Conservation (phyloP, 1,284 basidiomycete genomes). For the Rhodotorula sp. region DNA sequence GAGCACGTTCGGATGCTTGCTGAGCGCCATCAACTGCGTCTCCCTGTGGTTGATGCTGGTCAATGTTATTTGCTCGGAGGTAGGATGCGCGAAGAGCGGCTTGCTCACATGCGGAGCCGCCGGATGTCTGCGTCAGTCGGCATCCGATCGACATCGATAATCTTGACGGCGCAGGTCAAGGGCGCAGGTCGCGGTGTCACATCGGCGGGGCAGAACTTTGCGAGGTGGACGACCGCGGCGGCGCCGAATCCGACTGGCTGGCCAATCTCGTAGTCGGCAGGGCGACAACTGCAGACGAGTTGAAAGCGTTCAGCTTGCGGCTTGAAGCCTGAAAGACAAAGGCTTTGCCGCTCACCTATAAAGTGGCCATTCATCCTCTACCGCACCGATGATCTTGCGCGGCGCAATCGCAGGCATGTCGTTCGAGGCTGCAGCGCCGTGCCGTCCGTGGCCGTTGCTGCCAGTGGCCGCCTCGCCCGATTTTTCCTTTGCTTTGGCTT, state of each 20-base stretch:
- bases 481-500: too few species aligned
- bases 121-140: constrained; percentile 41
- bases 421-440: background rate
- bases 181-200: constrained; percentile 51
- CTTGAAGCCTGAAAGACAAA: background rate
- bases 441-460: too few species aligned
- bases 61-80: background rate
- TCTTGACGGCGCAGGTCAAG: constrained; percentile 51
- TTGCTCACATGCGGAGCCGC: constrained; percentile 39
- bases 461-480: too few species aligned
- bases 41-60: constrained; percentile 58
- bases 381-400: constrained; percentile 63
- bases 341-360: constrained; percentile 59
- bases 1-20: constrained; percentile 88
- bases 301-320: constrained; percentile 12
- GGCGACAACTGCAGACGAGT: constrained; percentile 58
- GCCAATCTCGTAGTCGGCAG: constrained; percentile 69
- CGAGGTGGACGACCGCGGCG: constrained; percentile 79
- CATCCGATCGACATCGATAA: constrained; percentile 77
- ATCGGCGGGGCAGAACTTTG: constrained; percentile 52
- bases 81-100: background rate
- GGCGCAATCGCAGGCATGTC: constrained; percentile 14
- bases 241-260: constrained; percentile 66
- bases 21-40: constrained; percentile 85
- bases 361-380: constrained; percentile 78